Conservation (phyloP, 2,329 filamentous ascomycete genomes). For the Monosporascus sp. region DNA sequence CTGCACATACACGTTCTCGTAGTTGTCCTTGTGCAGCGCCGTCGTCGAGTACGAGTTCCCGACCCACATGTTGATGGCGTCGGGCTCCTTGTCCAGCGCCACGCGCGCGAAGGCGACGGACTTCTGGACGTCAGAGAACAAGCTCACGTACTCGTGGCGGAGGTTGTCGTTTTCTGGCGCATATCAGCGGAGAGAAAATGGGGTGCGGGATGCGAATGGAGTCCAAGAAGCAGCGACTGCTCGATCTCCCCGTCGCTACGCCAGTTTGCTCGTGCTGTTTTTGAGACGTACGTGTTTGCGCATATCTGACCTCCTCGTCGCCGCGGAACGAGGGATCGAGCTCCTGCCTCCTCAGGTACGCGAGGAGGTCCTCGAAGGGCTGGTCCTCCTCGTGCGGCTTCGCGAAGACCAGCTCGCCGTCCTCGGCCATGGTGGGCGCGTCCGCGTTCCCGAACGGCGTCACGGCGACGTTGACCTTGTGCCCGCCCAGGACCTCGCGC, state of each 20-base stretch:
- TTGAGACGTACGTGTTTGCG: constrained; percentile 60
- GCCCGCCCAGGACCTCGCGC: constrained; percentile 44
- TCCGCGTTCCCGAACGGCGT: constrained; percentile 64
- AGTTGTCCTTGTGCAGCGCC: constrained; percentile 75
- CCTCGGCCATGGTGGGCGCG: constrained; percentile 41
- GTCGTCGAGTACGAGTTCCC: constrained; percentile 67
- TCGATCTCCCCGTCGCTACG: no score
- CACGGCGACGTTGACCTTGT: constrained; percentile 67
- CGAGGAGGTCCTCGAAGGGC: constrained; percentile 56
- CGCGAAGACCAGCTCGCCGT: constrained; percentile 50
- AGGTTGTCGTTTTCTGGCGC: constrained; percentile 72
- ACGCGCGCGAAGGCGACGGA: constrained; percentile 69
- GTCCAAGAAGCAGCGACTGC: no score
- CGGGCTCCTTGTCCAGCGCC: constrained; percentile 59
- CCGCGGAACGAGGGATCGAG: constrained; percentile 26
- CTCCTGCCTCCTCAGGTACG: constrained; percentile 56
- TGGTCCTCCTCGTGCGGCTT: constrained; percentile 67
- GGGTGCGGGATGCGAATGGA: no score
- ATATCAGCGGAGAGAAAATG: no score
- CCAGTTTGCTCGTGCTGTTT: no score
- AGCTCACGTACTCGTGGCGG: constrained; percentile 60
- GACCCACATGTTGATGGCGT: constrained; percentile 81
- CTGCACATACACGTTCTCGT: constrained; percentile 81
- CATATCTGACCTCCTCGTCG: constrained; percentile 57
- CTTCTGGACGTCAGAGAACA: constrained; percentile 58